phyloP scores from a whole-genome alignment of 129 eudicot genomes.

The Flaveria bidentis region DNA sequence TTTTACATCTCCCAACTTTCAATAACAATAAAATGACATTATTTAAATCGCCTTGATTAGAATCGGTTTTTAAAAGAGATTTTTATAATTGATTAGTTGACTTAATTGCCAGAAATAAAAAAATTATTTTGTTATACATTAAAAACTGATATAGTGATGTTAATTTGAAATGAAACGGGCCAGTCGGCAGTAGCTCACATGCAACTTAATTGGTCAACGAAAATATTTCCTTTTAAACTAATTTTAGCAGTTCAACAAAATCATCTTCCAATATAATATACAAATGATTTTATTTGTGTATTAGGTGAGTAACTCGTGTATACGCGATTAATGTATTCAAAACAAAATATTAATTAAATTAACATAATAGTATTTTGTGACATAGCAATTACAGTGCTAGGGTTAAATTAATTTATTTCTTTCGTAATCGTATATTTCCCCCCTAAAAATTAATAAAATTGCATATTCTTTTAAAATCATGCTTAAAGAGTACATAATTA shows the following conservation, averaged over 20 bases:
- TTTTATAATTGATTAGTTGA: background rate
- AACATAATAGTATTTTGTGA: too few species aligned
- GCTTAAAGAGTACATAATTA: too few species aligned
- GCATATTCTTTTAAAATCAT: too few species aligned
- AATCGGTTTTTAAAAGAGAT: background rate
- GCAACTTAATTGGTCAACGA: slow-evolving; percentile 15
- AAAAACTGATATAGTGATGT: background rate
- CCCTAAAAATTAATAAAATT: too few species aligned
- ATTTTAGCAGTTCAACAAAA: slow-evolving; percentile 14
- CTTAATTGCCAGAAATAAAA: background rate
- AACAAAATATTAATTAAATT: background rate
- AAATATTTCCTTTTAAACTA: background rate
- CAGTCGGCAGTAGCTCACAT: slow-evolving; percentile 11
- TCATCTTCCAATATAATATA: background rate
- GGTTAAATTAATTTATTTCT: too few species aligned
- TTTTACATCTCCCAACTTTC: background rate
- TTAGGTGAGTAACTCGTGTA: too few species aligned
- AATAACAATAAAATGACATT: background rate
- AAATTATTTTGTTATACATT: background rate
- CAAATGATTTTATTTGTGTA: background rate
- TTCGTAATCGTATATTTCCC: too few species aligned
- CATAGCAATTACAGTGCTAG: too few species aligned
- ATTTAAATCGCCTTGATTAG: background rate
- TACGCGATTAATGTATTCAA: background rate
- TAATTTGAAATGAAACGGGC: background rate